Evolutionary conservation across 139 green algal species (phyloP).

Genomic region (Picochlorum sp.): DNA sequence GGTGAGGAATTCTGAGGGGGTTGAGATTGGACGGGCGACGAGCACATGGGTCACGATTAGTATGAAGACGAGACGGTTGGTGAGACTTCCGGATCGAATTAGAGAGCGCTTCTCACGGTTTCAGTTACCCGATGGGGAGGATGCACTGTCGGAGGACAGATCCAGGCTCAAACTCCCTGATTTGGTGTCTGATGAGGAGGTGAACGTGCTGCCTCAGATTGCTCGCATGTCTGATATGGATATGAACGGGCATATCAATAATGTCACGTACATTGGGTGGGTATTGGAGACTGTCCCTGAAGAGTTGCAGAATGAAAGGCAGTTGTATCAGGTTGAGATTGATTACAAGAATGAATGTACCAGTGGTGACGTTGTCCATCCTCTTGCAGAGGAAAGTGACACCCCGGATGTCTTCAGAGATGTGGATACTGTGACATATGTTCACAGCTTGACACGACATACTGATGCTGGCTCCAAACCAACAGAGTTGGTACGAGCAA

Average conservation of each 20-base stretch:
- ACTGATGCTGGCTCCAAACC: constrained; percentile 33
- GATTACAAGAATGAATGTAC: constrained; percentile 85
- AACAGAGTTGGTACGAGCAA: constrained; percentile 59
- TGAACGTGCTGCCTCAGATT: neutral
- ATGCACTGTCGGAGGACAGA: constrained; percentile 12
- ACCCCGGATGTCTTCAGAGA: constrained; percentile 8
- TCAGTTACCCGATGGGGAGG: constrained; percentile 18
- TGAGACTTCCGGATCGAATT: constrained; percentile 65
- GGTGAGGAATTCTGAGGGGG: constrained; percentile 41
- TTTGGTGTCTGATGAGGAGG: neutral
- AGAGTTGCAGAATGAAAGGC: constrained; percentile 49
- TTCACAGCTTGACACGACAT: constrained; percentile 45
- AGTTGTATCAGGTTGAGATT: constrained; percentile 69
- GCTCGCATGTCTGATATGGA: constrained; percentile 83
- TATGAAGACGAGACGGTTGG: constrained; percentile 57
- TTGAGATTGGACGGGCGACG: constrained; percentile 66
- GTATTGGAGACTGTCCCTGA: constrained; percentile 74
- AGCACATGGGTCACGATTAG: constrained; percentile 92
- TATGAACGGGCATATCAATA: constrained; percentile 99
- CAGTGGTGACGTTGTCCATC: constrained; percentile 61
- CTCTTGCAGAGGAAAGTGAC: constrained; percentile 19
- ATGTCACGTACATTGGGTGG: constrained; percentile 90
- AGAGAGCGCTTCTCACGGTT: constrained; percentile 40
- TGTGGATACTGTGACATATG: constrained; percentile 14
- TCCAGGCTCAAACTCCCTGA: constrained; percentile 34